phyloP scores from a whole-genome alignment of 2,329 filamentous ascomycete genomes.

The Ceratocystiopsis brevicomis region DNA sequence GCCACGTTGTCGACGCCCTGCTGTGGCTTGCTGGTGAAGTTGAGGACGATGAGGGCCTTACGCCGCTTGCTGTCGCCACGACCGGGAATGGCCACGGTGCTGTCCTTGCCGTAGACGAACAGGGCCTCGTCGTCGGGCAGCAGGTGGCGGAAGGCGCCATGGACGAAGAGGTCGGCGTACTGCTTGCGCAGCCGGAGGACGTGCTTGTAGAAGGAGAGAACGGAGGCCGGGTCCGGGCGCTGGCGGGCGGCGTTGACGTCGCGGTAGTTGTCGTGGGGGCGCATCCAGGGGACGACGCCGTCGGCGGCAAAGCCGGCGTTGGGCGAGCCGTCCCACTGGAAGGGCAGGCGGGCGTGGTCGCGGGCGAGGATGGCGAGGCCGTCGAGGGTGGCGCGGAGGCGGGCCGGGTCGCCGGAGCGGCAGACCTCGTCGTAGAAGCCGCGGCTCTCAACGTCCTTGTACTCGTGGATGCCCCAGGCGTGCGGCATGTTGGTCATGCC shows the following conservation, averaged over 20 bases:
- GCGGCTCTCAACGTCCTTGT: constrained; percentile 29
- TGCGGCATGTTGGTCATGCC: constrained; percentile 36
- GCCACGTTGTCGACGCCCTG: too few relatives aligned
- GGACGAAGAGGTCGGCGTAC: constrained; percentile 38
- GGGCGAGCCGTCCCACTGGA: constrained; percentile 39
- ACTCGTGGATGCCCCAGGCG: constrained; percentile 26
- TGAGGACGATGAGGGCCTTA: too few relatives aligned
- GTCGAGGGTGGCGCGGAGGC: constrained; percentile 22
- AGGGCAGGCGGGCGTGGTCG: constrained; percentile 48
- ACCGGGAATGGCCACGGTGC: too few relatives aligned
- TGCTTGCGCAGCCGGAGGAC: constrained; percentile 34
- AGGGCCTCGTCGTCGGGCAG: too few relatives aligned
- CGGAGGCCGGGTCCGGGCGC: constrained; percentile 22
- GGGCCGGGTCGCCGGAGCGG: constrained; percentile 15
- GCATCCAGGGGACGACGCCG: constrained; percentile 35
- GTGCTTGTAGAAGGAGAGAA: constrained; percentile 42
- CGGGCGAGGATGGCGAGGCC: constrained; percentile 40
- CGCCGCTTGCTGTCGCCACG: too few relatives aligned
- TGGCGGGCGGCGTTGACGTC: constrained; percentile 37
- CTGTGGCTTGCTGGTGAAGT: too few relatives aligned
- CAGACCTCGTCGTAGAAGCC: constrained; percentile 24
- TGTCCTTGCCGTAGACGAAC: too few relatives aligned
- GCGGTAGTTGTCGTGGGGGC: constrained; percentile 36
- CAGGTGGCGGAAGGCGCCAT: constrained; percentile 30
- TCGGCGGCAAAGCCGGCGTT: constrained; percentile 43